Evolutionary conservation across 164 flowering plant genomes (phyloP).

Genomic region (Liquidambar formosana): DNA sequence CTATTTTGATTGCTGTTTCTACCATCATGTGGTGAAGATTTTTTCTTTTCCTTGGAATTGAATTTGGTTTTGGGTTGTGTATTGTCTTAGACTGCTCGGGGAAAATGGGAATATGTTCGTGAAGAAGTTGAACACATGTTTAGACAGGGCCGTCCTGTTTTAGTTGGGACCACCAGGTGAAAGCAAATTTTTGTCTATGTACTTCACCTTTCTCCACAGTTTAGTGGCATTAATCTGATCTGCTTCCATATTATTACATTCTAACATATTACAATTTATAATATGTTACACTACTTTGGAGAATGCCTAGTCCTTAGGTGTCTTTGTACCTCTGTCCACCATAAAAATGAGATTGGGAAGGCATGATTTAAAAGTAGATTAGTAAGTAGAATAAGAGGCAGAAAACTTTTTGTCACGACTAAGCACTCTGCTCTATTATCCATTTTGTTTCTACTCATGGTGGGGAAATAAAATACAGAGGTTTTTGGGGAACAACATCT

Average conservation of each 20-base stretch:
- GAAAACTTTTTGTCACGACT: no score
- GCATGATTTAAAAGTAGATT: not conserved
- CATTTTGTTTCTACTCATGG: no score
- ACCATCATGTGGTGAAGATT: not conserved
- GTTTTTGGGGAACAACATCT: no score
- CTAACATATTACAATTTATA: not conserved
- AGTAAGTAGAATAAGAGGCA: not conserved
- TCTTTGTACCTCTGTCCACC: no score
- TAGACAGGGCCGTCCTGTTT: conserved; percentile 85
- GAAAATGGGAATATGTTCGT: conserved; percentile 86
- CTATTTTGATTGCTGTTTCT: not conserved
- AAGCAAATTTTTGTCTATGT: conserved; percentile 6
- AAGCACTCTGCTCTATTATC: no score
- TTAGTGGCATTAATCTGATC: not conserved
- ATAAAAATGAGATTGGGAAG: not conserved
- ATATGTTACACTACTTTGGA: not conserved
- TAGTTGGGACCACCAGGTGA: conserved; percentile 97
- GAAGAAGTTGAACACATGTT: conserved; percentile 89
- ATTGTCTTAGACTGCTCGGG: conserved; percentile 70
- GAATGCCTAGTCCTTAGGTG: not conserved
- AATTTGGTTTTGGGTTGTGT: conserved; percentile 3
- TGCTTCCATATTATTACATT: not conserved
- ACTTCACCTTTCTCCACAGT: not conserved
- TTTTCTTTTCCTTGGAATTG: not conserved
- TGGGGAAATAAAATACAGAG: no score